Evolutionary conservation across 208 protist species (phyloP), one percentile per base, ranked within the genome.

Genomic region (Cochliopodium minus): DNA sequence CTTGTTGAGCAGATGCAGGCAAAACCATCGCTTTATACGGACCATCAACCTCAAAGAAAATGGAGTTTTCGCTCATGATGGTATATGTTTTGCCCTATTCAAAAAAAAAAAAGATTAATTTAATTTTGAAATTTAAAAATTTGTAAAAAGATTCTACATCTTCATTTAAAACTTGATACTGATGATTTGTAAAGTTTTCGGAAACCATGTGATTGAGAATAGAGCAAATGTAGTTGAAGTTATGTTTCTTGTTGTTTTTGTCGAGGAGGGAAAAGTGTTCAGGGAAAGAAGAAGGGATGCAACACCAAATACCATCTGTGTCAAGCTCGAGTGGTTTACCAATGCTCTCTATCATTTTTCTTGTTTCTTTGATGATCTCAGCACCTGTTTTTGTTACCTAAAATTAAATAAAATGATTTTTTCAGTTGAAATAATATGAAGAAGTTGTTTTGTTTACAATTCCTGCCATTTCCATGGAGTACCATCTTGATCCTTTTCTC

Each of bases 221-320:
- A n/a, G 86, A 78, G 51, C 90, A 96, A 26, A 93, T 87, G 71
- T 98, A 99, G 0, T 78, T 90, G 15, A 96, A 72, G 25, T 49
- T 60, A 15, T 85, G 57, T 59, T 81, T 85, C 25, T 70, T 53
- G 59, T 76, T 78, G 17, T 55, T 35, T 1, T 46, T 52, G 13
- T 51, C 63, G 38, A 75, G 73, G 49, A 97, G 85, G 1, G 70
- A 84, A 65, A 95, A 92, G 64, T 94, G 88, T 48, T 96, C 85
- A 11, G 95, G 95, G 66, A 98, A 99, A 15, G 74, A 79, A 23
- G 64, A 64, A 0, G 97, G 97, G 22, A 99, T 72, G 29, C 83
- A 87, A 77, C 94, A 98, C 97, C 97, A 99, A 67, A 99, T 99
- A 61, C 96, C 96, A 77, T 99, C 97, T 13, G 97, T 99, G 73